Evolutionary conservation across 2,329 filamentous ascomycete genomes (phyloP), one percentile per base, ranked within the genome.

Genomic region (Ceratocystis cacaofunesta): DNA sequence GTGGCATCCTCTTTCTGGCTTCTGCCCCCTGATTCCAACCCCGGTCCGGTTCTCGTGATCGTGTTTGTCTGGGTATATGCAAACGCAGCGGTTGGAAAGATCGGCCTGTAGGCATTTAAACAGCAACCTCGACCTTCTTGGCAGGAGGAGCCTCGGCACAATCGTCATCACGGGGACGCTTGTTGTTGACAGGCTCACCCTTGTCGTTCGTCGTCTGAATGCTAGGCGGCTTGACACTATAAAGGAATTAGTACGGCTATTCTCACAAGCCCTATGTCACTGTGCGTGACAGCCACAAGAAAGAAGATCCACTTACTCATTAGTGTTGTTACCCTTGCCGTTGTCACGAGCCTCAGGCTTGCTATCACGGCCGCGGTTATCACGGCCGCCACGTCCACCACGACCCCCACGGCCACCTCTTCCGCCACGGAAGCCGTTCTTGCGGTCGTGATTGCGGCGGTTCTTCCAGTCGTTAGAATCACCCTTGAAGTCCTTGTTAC

Each of bases 391-490:
- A 58, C 77, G 73, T 55, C 76, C 75, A 43, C 78, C 76, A 43
- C 77, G 73, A 1, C 75, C 72, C 60, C 76, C 74, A 8, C 75
- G 73, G 55, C 78, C 73, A 7, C 76, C 73, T 52, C 78, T 76
- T 44, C 78, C 76, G 64, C 77, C 74, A 65, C 78, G 78, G 75
- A 83, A 84, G 25, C 84, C 84, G 70, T 78, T 78, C 74, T 81
- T 82, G 72, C 82, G 82, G 70, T 86, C 84, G 55, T 84, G 73
- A 6, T 85, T 82, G 25, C 84, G 80, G 69, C 84, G 80, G 74
- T 80, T 79, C 76, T 84, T 86, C 83, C 84, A 87, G 74, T 86
- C 80, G 70, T 83, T 76, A 62, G 77, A 73, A 70, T 83, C 79
- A 36, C 75, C 74, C 50, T 76, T 74, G 65, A 73, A 74, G 63